Base-by-base conservation (phyloP, 495 filamentous ascomycete species). In the Aspergillus conjunctus region DNA sequence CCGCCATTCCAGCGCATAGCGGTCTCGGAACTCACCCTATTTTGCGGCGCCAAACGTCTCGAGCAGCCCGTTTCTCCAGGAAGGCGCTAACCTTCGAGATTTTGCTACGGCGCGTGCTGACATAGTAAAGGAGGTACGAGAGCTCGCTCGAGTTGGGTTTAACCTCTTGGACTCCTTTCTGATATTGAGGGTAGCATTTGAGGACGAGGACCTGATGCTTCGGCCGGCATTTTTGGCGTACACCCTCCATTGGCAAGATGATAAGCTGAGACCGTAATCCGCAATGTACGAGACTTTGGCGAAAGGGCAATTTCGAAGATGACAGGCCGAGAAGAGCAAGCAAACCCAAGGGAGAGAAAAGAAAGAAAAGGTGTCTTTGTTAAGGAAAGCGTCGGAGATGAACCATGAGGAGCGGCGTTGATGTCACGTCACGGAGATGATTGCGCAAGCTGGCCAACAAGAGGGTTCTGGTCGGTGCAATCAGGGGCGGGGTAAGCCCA, bases 51-150 rank as follows among this genome's bases (percentile, higher is more conserved):
- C 86, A 91, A 58, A 96, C 91, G 80, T 97, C 93, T 63, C 85
- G 87, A 43, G 88, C 88, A 54, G 91, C 91, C 76, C 90, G 89
- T 79, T 91, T 93, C 75, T 96, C 92, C 66, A 97, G 77, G 68
- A 95, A 97, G 67, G 85, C 85, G 70, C 91, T 91, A 51, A 97
- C 91, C 72, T 97, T 97, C 68, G 92, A 91, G 56, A 97, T 83
- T 83, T 96, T 97, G 74, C 89, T 92, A 59, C 91, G 85, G 54
- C 93, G 89, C 64, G 92, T 94, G 71, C 91, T 93, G 44, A 89
- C 91, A 81, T 97, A 96, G 82, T 93, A 97, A 30, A 97, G 85
- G 53, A 97, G 83, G 71, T 97, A 97, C 70, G 91, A 95, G 44
- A 97, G 86, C 78, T 97, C 93, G 74, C 90, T 94, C 46, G 90